phyloP scores from a whole-genome alignment of 441 rosid genomes.

The Gossypium aridum region DNA sequence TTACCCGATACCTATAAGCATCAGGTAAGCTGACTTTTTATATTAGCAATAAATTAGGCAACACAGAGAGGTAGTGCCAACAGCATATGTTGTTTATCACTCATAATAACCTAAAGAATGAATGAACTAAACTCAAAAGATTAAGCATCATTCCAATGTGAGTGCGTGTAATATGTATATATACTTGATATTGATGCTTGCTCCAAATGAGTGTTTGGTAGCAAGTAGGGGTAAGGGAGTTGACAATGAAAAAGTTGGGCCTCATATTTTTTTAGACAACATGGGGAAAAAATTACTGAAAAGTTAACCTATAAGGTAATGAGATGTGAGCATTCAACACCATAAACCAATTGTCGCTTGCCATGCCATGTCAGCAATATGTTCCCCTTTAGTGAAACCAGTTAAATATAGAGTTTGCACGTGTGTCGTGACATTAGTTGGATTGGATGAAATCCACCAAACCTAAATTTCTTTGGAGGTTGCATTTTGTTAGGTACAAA shows the following conservation, averaged over 20 bases:
- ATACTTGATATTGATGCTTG: conserved; percentile 22
- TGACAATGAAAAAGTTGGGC: conserved; percentile 34
- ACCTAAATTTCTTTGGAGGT: conserved; percentile 12
- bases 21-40: background rate
- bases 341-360: conserved; percentile 3
- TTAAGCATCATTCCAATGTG: background rate
- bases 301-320: conserved; percentile 19
- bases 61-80: conserved; percentile 23
- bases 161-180: background rate
- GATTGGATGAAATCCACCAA: background rate
- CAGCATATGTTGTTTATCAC: conserved; percentile 30
- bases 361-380: conserved; percentile 10
- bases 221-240: conserved; percentile 21
- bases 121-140: background rate
- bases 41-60: background rate
- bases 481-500: conserved; percentile 23
- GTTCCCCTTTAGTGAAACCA: conserved; percentile 23
- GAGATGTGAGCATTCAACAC: conserved; percentile 24
- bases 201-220: conserved; percentile 7
- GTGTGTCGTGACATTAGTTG: background rate
- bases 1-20: background rate
- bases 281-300: conserved; percentile 13
- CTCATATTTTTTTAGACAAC: conserved; percentile 13
- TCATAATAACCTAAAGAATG: background rate
- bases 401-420: conserved; percentile 16